These are phyloP conservation scores for Xanthoconium purpureum DNA, from an alignment of 768 basidiomycete genomes.

Conservation along the genomic window DNA sequence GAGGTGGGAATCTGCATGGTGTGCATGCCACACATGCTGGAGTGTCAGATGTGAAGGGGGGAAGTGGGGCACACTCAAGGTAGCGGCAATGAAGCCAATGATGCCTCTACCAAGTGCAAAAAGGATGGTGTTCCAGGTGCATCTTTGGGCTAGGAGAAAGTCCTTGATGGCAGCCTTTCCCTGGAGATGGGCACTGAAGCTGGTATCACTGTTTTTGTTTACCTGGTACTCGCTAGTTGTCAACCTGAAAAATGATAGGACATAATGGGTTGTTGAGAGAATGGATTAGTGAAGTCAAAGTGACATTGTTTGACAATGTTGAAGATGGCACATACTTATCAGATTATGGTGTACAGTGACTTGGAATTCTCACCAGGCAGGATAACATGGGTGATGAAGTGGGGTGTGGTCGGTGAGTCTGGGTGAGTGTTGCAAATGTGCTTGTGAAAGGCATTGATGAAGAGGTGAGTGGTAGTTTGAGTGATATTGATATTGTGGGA, in stretches of 20 bases:
- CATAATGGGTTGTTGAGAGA: too few relatives aligned
- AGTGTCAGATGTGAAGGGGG: neutral
- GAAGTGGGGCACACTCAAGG: conserved; percentile 61
- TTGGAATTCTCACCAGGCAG: conserved; percentile 93
- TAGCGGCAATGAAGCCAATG: conserved; percentile 95
- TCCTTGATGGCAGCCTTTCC: conserved; percentile 95
- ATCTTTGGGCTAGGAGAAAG: conserved; percentile 81
- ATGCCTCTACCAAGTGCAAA: conserved; percentile 96
- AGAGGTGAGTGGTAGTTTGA: too few relatives aligned
- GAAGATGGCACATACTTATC: too few relatives aligned
- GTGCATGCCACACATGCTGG: conserved; percentile 93
- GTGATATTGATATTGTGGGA: too few relatives aligned
- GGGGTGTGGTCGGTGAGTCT: conserved; percentile 37
- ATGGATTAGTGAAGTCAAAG: too few relatives aligned
- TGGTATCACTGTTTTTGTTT: too few relatives aligned
- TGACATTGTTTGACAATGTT: too few relatives aligned
- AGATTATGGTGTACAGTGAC: too few relatives aligned
- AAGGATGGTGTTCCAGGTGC: conserved; percentile 90
- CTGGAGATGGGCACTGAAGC: too few relatives aligned
- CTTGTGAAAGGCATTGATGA: conserved; percentile 62
- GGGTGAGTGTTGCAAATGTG: conserved; percentile 29
- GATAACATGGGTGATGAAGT: conserved; percentile 78
- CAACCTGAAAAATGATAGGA: too few relatives aligned
- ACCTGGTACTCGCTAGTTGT: too few relatives aligned
- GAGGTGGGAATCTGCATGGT: conserved; percentile 97